A percentile compares a stretch with the other conserved stretches of the same genome.
Evolutionary conservation across 225 moss, liverwort and hornwort species (phyloP).

Genomic region (Bryoerythrophyllum caledonicum): DNA sequence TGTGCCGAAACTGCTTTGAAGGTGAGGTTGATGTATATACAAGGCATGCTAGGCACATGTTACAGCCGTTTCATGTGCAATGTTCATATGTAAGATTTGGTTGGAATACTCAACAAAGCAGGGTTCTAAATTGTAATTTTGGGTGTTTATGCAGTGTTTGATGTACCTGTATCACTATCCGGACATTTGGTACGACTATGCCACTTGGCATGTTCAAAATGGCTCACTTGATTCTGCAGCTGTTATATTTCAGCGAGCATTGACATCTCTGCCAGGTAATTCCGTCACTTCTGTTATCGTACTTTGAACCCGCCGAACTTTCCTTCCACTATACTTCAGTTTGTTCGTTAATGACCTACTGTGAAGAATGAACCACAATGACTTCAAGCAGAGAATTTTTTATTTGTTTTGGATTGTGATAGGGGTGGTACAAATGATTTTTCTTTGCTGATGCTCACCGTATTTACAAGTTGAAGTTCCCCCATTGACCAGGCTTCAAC

Average conservation of each 20-base stretch:
- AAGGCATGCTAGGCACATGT: conserved; percentile 5
- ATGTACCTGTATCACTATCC: conserved; percentile 99
- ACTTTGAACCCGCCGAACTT: background rate
- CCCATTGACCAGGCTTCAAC: conserved; percentile 6
- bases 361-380: conserved; percentile 4
- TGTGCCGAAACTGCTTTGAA: background rate
- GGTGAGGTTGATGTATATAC: conserved; percentile 1
- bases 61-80: background rate
- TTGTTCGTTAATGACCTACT: background rate
- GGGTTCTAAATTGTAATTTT: conserved; percentile 23
- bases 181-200: conserved; percentile 98
- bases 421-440: background rate
- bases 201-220: conserved; percentile 95
- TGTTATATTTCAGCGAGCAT: conserved; percentile 74
- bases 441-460: background rate
- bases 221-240: conserved; percentile 77
- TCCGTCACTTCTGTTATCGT: background rate
- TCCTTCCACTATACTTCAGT: conserved; percentile 8
- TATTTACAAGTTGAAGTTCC: conserved; percentile 9
- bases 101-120: conserved; percentile 1
- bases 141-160: conserved; percentile 83
- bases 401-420: conserved; percentile 3
- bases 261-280: conserved; percentile 91
- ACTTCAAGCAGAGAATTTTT: background rate
- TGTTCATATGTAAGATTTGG: conserved; percentile 2